phyloP scores from a whole-genome alignment of 2,329 filamentous ascomycete species.

The Fusarium lateritium region DNA sequence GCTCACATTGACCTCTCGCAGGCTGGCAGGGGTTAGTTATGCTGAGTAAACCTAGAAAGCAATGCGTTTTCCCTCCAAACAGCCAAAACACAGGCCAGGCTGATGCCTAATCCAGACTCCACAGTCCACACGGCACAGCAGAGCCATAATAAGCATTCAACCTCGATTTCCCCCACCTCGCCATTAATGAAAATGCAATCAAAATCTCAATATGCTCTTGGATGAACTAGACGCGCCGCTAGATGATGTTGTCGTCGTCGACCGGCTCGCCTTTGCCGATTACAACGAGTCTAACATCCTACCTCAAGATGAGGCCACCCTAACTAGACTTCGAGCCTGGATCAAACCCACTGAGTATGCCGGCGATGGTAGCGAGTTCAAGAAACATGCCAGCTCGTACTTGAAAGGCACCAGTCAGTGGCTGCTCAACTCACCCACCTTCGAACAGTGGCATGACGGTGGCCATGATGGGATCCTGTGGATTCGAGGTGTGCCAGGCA shows the following conservation, averaged over 20 bases:
- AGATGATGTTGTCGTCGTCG: constrained; percentile 40
- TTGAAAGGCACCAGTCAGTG: constrained; percentile 29
- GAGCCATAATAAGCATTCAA: too few species aligned
- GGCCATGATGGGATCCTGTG: constrained; percentile 27
- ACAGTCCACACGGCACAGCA: too few species aligned
- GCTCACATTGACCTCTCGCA: too few species aligned
- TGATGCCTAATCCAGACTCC: too few species aligned
- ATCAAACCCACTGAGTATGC: constrained; percentile 30
- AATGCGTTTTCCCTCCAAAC: too few species aligned
- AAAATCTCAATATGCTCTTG: background rate
- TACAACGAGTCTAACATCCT: constrained; percentile 53
- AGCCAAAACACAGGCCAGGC: too few species aligned
- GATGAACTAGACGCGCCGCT: background rate
- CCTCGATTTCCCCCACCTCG: too few species aligned
- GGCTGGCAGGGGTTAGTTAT: too few species aligned
- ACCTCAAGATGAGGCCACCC: constrained; percentile 40
- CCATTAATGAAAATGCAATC: too few species aligned
- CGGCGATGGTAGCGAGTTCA: constrained; percentile 30
- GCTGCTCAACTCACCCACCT: constrained; percentile 13
- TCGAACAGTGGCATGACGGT: constrained; percentile 23
- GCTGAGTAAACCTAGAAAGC: too few species aligned
- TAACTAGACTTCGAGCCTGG: constrained; percentile 42
- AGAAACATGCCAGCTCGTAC: constrained; percentile 28
- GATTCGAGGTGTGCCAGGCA: constrained; percentile 55
- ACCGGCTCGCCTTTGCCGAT: constrained; percentile 49